Base-by-base conservation (phyloP, 176 grass and related monocot genomes). In the Triticum turgidum region DNA sequence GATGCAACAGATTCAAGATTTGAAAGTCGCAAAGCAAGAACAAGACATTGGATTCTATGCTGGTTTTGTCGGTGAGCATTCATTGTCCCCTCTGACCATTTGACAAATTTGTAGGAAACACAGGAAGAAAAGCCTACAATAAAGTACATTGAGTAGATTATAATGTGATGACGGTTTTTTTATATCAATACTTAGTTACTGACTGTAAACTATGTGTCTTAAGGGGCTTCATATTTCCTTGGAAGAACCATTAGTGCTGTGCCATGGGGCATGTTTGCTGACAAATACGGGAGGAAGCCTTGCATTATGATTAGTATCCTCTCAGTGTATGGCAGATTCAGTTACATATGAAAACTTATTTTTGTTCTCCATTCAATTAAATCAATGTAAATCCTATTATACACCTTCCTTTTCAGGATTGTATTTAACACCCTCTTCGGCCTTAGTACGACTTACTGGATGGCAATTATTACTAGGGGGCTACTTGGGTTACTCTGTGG, bases 21-120 rank as follows among this genome's bases (percentile, higher is more conserved):
- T 95, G 74, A 79, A 92, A 35, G 20, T 95, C 6, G 88, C 93
- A 24, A 90, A 92, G 69, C 64, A 82, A 84, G 93, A 94, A 85
- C 63, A 88, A 81, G 93, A 92, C 61, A 95, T 92, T 69, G 93
- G 93, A 29, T 92, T 88, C 44, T 95, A 92, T 78, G 93, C 93
- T 41, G 93, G 90, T 65, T 95, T 95, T 90, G 88, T 94, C 8
- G 93, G 93, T 92, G 44, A 92, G 87, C 47, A 52, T 4, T 58
- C 20, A 21, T 20, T 25, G 21, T 29, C 29, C 32, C 17, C 32
- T 90, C 7, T 18, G 17, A 42, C 20, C 2, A 14, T 54, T 81
- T 58, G 25, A 32, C 6, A 74, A 37, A 9, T 33, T 76, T 7
- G 20, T 5, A 6, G 44, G 63, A 9, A 75, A 73, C 29, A 73